phyloP scores from a whole-genome alignment of 148 eudicot genomes.

The Spergularia marina region DNA sequence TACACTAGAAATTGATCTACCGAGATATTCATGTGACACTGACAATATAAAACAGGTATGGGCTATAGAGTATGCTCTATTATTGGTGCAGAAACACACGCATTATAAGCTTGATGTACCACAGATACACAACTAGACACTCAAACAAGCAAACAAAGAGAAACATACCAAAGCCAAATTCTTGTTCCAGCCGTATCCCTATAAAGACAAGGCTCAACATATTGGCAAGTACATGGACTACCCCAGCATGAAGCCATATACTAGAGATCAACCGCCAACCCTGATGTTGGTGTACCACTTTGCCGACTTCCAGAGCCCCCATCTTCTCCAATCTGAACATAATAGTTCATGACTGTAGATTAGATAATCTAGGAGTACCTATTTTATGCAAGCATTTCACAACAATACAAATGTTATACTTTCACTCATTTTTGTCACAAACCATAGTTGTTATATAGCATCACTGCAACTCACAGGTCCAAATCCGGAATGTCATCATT shows the following conservation, averaged over 20 bases:
- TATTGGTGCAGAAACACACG: background rate
- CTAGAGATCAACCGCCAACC: conserved; percentile 66
- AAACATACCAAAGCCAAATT: conserved; percentile 78
- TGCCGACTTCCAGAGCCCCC: conserved; percentile 65
- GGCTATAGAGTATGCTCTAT: too few relatives aligned
- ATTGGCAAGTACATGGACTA: conserved; percentile 69
- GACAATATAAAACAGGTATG: too few relatives aligned
- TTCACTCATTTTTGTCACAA: background rate
- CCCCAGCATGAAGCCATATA: conserved; percentile 90
- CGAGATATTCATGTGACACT: too few relatives aligned
- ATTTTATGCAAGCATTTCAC: conserved; percentile 9
- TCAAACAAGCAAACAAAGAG: background rate
- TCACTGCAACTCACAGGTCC: background rate
- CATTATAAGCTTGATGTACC: background rate
- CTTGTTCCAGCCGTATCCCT: conserved; percentile 82
- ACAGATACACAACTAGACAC: background rate
- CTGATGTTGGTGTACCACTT: conserved; percentile 50
- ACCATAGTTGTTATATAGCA: too few relatives aligned
- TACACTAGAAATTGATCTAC: too few relatives aligned
- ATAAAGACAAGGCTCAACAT: conserved; percentile 74
- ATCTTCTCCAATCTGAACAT: conserved; percentile 48
- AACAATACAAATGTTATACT: background rate
- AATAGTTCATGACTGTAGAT: conserved; percentile 2
- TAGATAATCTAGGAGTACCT: background rate
- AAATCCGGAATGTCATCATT: background rate